A percentile compares a stretch with the other conserved stretches of the same genome.
These are phyloP conservation scores for Starmera pachycereana DNA, from an alignment of 805 yeast genomes.

Conservation along the genomic window DNA sequence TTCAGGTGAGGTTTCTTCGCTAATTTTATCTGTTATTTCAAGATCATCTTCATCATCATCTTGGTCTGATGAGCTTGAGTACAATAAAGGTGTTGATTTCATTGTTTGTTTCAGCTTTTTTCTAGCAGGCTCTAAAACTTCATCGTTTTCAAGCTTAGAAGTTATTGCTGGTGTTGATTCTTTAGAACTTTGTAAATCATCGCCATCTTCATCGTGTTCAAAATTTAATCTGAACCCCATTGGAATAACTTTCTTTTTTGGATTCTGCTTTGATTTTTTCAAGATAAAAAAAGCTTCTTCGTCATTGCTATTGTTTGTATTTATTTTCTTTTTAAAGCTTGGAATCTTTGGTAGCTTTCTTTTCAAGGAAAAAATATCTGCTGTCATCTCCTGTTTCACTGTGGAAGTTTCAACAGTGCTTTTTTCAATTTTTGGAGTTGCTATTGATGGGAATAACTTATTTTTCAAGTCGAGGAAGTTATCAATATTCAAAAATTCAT, in stretches of 20 bases:
- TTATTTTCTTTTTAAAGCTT: slow-evolving; percentile 14
- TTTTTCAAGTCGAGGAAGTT: slow-evolving; percentile 40
- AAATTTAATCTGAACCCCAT: slow-evolving; percentile 10
- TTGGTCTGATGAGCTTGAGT: slow-evolving; percentile 20
- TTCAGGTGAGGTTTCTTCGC: slow-evolving; percentile 20
- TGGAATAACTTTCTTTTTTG: slow-evolving; percentile 13
- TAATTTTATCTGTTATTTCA: neutral
- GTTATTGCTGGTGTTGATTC: slow-evolving; percentile 7
- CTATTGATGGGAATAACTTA: slow-evolving; percentile 16
- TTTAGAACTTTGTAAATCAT: slow-evolving; percentile 2
- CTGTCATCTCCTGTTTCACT: slow-evolving; percentile 1
- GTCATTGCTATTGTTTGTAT: slow-evolving; percentile 11
- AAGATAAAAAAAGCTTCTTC: neutral
- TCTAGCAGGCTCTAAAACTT: slow-evolving; percentile 6
- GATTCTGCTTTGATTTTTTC: slow-evolving; percentile 3
- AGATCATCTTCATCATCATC: slow-evolving; percentile 19
- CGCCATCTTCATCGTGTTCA: slow-evolving; percentile 8
- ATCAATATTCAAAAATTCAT: slow-evolving; percentile 48
- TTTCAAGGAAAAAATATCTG: slow-evolving; percentile 14
- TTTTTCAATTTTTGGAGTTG: slow-evolving; percentile 10
- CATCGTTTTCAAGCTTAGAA: neutral
- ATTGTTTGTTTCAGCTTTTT: slow-evolving; percentile 6
- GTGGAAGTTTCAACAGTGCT: slow-evolving; percentile 6
- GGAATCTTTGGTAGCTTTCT: slow-evolving; percentile 8
- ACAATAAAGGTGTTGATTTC: slow-evolving; percentile 6